Evolutionary conservation across 257 asterid genomes (phyloP).

Genomic region (Przewalskia tangutica): DNA sequence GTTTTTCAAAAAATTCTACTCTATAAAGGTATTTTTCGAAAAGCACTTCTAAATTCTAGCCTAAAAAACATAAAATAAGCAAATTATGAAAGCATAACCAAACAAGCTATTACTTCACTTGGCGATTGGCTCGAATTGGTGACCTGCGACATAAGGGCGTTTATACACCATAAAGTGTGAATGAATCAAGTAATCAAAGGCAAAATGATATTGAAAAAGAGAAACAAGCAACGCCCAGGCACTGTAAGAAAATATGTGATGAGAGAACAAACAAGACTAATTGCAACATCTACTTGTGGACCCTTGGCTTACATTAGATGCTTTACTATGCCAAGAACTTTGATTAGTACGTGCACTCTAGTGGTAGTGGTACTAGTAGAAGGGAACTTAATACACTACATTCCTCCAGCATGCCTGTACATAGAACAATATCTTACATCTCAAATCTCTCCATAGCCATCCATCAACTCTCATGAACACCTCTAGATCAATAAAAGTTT

Average conservation of each 20-base stretch:
- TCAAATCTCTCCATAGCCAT: background rate
- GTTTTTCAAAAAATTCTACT: too few relatives aligned
- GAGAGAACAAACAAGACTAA: background rate
- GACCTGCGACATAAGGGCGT: too few relatives aligned
- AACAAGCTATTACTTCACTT: too few relatives aligned
- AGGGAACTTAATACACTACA: background rate
- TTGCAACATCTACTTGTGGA: background rate
- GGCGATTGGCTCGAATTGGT: too few relatives aligned
- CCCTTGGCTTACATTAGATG: background rate
- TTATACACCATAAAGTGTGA: too few relatives aligned
- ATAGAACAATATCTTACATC: background rate
- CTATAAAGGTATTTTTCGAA: too few relatives aligned
- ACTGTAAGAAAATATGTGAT: background rate
- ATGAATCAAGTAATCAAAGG: too few relatives aligned
- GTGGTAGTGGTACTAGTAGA: background rate
- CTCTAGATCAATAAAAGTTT: background rate
- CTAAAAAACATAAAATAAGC: too few relatives aligned
- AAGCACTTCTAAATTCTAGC: too few relatives aligned
- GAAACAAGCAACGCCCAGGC: background rate
- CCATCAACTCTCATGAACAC: background rate
- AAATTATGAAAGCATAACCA: too few relatives aligned
- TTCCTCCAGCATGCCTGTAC: background rate
- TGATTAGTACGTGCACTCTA: background rate
- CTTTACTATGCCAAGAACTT: background rate
- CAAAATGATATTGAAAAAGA: too few relatives aligned